A percentile compares a stretch with the other conserved stretches of the same genome.
phyloP scores from a whole-genome alignment of 2,329 filamentous ascomycete genomes.

The Penicillium vulpinum region DNA sequence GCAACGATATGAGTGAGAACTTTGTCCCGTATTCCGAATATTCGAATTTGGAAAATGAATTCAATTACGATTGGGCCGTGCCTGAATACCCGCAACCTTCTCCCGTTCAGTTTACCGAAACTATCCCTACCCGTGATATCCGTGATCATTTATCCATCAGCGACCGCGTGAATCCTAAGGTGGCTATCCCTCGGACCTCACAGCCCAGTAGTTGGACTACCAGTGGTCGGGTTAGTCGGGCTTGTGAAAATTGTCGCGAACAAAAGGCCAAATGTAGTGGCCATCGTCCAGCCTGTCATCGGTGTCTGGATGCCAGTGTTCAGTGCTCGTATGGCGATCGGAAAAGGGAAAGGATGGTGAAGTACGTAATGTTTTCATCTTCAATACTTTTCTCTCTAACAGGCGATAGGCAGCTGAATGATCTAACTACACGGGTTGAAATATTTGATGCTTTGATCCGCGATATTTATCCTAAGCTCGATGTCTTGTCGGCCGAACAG shows the following conservation, averaged over 20 bases:
- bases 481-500: constrained; percentile 33
- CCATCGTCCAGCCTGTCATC: constrained; percentile 44
- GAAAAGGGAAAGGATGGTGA: constrained; percentile 45
- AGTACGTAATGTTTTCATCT: constrained; percentile 31
- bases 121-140: constrained; percentile 14
- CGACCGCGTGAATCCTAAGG: constrained; percentile 28
- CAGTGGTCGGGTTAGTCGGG: constrained; percentile 38
- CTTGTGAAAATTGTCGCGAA: constrained; percentile 48
- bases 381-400: constrained; percentile 10
- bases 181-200: constrained; percentile 32
- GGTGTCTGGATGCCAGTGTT: constrained; percentile 45
- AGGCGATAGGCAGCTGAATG: constrained; percentile 38
- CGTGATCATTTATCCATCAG: constrained; percentile 8
- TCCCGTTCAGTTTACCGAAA: constrained; percentile 16
- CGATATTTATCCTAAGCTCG: constrained; percentile 36
- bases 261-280: constrained; percentile 51
- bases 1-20: constrained; percentile 10
- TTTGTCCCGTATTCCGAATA: constrained; percentile 2
- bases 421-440: constrained; percentile 39
- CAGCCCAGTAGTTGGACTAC: constrained; percentile 24
- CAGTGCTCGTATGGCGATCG: constrained; percentile 47
- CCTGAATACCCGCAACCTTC: constrained; percentile 20
- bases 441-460: constrained; percentile 38
- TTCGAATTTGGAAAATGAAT: constrained; percentile 9
- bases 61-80: constrained; percentile 17